Evolutionary conservation across 2,329 filamentous ascomycete species (phyloP).

Genomic region (Stenocarpella maydis): DNA sequence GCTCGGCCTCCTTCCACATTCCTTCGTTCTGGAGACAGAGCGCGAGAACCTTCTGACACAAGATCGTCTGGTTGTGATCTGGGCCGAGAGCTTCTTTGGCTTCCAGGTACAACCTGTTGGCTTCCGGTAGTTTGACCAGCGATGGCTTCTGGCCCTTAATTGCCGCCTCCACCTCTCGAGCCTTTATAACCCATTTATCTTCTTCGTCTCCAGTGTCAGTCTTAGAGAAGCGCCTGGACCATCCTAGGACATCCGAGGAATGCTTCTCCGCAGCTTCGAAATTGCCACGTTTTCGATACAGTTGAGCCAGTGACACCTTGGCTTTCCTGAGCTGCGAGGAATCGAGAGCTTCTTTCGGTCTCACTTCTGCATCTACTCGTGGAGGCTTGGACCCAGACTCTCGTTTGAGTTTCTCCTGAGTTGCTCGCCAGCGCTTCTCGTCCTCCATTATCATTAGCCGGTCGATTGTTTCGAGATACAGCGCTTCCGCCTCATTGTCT

Average conservation of each 20-base stretch:
- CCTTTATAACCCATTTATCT: neutral
- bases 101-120: neutral
- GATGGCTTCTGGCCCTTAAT: neutral
- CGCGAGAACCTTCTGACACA: neutral
- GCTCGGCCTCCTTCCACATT: neutral
- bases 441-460: neutral
- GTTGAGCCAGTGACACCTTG: neutral
- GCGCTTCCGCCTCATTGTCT: neutral
- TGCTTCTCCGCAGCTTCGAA: neutral
- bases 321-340: neutral
- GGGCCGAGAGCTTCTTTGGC: neutral
- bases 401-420: neutral
- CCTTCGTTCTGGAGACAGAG: neutral
- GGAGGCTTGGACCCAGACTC: neutral
- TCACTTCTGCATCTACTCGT: neutral
- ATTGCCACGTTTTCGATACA: neutral
- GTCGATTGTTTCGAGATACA: neutral
- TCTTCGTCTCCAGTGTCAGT: neutral
- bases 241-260: neutral
- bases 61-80: neutral
- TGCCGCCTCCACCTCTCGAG: neutral
- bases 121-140: neutral
- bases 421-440: neutral
- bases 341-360: neutral
- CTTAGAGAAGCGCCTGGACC: neutral